These are phyloP conservation scores for Bryum argenteum DNA, from an alignment of 225 moss, liverwort and hornwort species.

Conservation along the genomic window DNA sequence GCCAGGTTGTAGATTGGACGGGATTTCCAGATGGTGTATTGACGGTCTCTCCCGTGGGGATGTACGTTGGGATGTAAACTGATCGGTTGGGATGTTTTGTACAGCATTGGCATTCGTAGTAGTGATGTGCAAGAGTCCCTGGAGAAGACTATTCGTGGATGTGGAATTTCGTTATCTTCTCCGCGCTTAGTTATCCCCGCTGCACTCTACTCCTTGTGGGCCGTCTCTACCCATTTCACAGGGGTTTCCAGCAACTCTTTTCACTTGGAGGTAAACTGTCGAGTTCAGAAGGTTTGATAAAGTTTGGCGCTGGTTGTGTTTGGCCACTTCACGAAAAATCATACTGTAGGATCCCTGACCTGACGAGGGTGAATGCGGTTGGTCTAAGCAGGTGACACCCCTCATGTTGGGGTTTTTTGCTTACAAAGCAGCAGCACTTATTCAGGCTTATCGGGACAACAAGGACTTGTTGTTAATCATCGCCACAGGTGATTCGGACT, in stretches of 20 bases:
- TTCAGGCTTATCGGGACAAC: constrained; percentile 94
- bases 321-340: background rate
- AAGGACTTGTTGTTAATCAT: constrained; percentile 72
- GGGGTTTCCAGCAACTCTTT: constrained; percentile 46
- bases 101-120: constrained; percentile 81
- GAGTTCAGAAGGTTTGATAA: constrained; percentile 10
- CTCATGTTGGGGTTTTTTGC: constrained; percentile 91
- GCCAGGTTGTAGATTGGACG: constrained; percentile 7
- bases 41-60: constrained; percentile 3
- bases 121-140: constrained; percentile 70
- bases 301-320: constrained; percentile 2
- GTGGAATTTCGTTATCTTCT: constrained; percentile 72
- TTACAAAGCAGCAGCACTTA: constrained; percentile 85
- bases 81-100: constrained; percentile 13
- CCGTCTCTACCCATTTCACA: constrained; percentile 51
- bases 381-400: constrained; percentile 72
- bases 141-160: constrained; percentile 70
- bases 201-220: constrained; percentile 65
- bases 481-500: constrained; percentile 40
- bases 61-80: constrained; percentile 1
- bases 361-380: constrained; percentile 27
- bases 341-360: background rate
- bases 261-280: constrained; percentile 54
- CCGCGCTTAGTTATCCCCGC: constrained; percentile 82
- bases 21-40: constrained; percentile 2